Conservation (phyloP, 345 rosid genomes). For the Noccaea caerulescens region DNA sequence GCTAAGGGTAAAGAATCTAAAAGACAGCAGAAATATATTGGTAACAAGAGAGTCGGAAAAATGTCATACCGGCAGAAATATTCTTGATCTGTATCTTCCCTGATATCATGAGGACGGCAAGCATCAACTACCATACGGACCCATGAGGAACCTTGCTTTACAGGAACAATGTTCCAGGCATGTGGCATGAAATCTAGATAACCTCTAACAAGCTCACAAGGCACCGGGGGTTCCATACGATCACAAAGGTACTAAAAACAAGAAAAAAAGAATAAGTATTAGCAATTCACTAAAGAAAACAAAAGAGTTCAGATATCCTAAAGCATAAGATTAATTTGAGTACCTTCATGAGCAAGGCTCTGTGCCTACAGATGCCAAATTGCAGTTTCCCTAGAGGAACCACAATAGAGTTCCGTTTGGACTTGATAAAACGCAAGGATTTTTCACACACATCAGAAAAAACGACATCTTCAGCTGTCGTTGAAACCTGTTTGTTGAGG, state of each 20-base stretch:
- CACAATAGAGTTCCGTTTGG: slow-evolving; percentile 64
- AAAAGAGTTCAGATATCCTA: slow-evolving; percentile 16
- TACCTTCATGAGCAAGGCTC: slow-evolving; percentile 95
- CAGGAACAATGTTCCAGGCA: slow-evolving; percentile 85
- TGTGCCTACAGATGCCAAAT: slow-evolving; percentile 93
- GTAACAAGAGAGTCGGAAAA: slow-evolving; percentile 2
- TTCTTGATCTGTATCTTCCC: slow-evolving; percentile 86
- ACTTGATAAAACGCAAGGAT: slow-evolving; percentile 69
- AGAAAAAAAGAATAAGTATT: slow-evolving; percentile 32
- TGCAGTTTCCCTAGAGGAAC: slow-evolving; percentile 86
- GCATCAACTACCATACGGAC: slow-evolving; percentile 94
- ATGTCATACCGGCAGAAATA: slow-evolving; percentile 66
- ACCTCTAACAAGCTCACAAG: slow-evolving; percentile 98
- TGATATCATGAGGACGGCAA: slow-evolving; percentile 85
- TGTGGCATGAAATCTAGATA: slow-evolving; percentile 91
- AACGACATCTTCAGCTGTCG: slow-evolving; percentile 54
- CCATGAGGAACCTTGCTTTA: slow-evolving; percentile 64
- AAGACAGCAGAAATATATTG: not conserved
- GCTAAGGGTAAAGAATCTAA: not conserved
- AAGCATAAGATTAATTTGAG: slow-evolving; percentile 10
- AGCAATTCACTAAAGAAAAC: slow-evolving; percentile 3
- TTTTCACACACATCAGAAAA: slow-evolving; percentile 82
- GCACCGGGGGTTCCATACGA: slow-evolving; percentile 90
- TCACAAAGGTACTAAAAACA: slow-evolving; percentile 83
- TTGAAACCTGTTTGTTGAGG: slow-evolving; percentile 46